Conservation (phyloP, 257 asterid genomes). For the Lithospermum erythrorhizon region DNA sequence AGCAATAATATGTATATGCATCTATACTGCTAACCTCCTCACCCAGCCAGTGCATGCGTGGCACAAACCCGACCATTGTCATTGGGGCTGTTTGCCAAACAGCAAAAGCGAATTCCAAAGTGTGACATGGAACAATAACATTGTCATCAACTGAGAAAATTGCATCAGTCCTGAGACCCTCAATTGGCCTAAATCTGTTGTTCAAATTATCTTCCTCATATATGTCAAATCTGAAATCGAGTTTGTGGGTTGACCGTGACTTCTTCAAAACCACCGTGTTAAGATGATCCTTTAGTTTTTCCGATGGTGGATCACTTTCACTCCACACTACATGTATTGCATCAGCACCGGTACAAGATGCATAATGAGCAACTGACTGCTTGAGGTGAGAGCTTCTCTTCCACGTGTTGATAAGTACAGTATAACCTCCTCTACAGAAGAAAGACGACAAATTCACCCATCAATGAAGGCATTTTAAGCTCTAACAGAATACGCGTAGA, state of each 20-base stretch:
- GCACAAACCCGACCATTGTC: constrained; percentile 63
- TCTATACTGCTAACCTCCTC: constrained; percentile 28
- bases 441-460: background rate
- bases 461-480: no score
- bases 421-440: constrained; percentile 45
- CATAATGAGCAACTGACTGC: constrained; percentile 59
- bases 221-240: constrained; percentile 44
- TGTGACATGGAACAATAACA: constrained; percentile 46
- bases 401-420: constrained; percentile 58
- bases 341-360: constrained; percentile 50
- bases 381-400: constrained; percentile 47
- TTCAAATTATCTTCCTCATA: constrained; percentile 40
- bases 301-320: constrained; percentile 41
- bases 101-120: constrained; percentile 46
- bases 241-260: constrained; percentile 37
- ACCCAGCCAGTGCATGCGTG: constrained; percentile 54
- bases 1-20: background rate
- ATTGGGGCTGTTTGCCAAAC: constrained; percentile 56
- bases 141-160: constrained; percentile 60
- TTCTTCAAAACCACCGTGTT: constrained; percentile 25
- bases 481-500: no score
- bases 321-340: constrained; percentile 54
- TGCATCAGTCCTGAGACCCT: constrained; percentile 49
- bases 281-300: constrained; percentile 27
- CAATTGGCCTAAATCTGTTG: constrained; percentile 48